Conservation (phyloP, 2,329 filamentous ascomycete species). For the Xenoacremonium recifei region DNA sequence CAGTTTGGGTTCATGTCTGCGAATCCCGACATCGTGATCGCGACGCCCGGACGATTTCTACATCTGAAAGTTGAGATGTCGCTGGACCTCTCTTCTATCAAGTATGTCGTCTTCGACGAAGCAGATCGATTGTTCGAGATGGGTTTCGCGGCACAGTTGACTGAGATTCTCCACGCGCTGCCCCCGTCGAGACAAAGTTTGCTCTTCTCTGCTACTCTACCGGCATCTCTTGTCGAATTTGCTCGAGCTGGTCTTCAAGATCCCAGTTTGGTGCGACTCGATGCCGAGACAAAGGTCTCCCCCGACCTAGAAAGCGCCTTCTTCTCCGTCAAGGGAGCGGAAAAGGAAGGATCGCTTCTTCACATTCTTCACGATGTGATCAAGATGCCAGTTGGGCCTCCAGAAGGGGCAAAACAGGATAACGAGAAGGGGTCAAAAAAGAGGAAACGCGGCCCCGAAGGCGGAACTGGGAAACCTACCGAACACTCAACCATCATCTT, state of each 20-base stretch:
- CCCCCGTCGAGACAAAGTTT: conserved; percentile 84
- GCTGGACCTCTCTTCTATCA: conserved; percentile 83
- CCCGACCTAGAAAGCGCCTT: conserved; percentile 95
- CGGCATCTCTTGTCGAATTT: conserved; percentile 93
- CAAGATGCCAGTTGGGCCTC: conserved; percentile 75
- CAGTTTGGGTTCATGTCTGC: conserved; percentile 90
- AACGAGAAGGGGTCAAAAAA: conserved; percentile 60
- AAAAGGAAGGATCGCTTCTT: conserved; percentile 90
- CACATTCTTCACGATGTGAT: conserved; percentile 91
- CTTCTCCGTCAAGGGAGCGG: conserved; percentile 86
- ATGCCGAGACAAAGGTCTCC: conserved; percentile 94
- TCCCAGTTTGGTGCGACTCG: conserved; percentile 82
- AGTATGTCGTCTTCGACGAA: conserved; percentile 96
- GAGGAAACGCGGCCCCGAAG: conserved; percentile 61
- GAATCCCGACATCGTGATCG: conserved; percentile 97
- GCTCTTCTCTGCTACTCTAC: conserved; percentile 92
- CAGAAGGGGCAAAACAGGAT: conserved; percentile 47
- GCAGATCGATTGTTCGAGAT: conserved; percentile 97
- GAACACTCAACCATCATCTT: conserved; percentile 94
- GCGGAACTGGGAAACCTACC: conserved; percentile 66
- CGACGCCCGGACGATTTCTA: conserved; percentile 92
- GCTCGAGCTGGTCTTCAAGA: conserved; percentile 91
- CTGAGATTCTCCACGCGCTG: conserved; percentile 87
- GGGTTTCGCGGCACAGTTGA: conserved; percentile 92
- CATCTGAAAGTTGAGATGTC: conserved; percentile 97